Conservation (phyloP, 2,329 filamentous ascomycete species). For the Talaromyces marneffei region DNA sequence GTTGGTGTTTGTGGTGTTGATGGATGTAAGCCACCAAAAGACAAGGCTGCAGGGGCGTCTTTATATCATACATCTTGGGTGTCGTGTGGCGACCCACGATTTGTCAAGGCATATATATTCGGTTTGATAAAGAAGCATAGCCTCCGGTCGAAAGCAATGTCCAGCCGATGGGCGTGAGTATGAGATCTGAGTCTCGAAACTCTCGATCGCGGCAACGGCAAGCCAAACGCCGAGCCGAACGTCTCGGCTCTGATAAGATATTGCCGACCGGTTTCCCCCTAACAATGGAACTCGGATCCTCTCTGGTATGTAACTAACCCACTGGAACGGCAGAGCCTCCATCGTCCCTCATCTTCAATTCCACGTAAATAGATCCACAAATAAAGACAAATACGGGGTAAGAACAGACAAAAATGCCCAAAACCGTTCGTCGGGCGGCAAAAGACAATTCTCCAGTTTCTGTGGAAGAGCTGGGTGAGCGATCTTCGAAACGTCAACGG, state of each 20-base stretch:
- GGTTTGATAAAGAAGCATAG: neutral
- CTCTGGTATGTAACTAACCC: neutral
- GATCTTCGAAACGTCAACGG: slow-evolving; percentile 13
- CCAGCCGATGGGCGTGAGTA: neutral
- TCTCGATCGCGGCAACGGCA: neutral
- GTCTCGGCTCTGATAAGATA: slow-evolving; percentile 2
- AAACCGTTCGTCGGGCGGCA: neutral
- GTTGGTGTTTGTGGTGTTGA: neutral
- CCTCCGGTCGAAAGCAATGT: neutral
- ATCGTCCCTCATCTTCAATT: neutral
- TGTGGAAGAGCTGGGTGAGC: slow-evolving; percentile 7
- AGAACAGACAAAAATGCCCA: neutral
- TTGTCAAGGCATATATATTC: neutral
- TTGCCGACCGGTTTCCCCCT: neutral
- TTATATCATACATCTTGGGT: neutral
- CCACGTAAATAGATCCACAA: neutral
- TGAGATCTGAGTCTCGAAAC: neutral
- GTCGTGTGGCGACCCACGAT: neutral
- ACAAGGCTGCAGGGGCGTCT: neutral
- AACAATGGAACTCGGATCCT: neutral
- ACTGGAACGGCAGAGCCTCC: neutral
- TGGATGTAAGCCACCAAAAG: neutral
- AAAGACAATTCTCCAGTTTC: neutral
- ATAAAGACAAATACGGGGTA: neutral
- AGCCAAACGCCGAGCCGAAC: neutral